These are phyloP conservation scores for Escovopsis sp. DNA, from an alignment of 2,329 filamentous ascomycete genomes.

Conservation along the genomic window DNA sequence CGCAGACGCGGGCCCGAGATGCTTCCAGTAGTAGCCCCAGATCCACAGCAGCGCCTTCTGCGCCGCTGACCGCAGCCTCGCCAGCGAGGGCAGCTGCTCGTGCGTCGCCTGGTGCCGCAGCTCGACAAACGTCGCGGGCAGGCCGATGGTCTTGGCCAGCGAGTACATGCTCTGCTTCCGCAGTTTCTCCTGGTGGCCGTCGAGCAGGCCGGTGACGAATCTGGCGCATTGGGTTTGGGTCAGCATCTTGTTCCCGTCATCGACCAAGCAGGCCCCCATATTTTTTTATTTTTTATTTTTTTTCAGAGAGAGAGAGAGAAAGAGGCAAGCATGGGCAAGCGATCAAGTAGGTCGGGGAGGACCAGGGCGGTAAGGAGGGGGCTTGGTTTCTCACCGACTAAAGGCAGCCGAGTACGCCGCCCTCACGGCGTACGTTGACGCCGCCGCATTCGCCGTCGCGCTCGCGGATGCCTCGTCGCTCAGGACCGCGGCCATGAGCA, in stretches of 20 bases:
- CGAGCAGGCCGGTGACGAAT: slow-evolving; percentile 69
- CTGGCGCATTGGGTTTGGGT: too few species aligned
- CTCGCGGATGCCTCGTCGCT: slow-evolving; percentile 36
- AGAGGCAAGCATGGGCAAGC: background rate
- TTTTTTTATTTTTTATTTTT: too few species aligned
- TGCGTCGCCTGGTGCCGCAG: slow-evolving; percentile 82
- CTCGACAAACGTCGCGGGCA: slow-evolving; percentile 74
- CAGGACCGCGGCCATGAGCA: slow-evolving; percentile 54
- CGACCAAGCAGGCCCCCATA: too few species aligned
- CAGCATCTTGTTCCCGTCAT: too few species aligned
- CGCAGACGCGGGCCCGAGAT: slow-evolving; percentile 21
- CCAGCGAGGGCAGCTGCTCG: slow-evolving; percentile 66
- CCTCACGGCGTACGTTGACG: slow-evolving; percentile 45
- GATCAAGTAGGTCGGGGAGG: too few species aligned
- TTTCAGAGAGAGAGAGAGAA: background rate
- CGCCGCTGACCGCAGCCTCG: slow-evolving; percentile 55
- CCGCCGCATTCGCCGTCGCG: slow-evolving; percentile 15
- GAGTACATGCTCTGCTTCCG: slow-evolving; percentile 60
- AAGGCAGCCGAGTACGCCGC: slow-evolving; percentile 63
- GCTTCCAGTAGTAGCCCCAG: slow-evolving; percentile 76
- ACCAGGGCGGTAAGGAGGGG: too few species aligned
- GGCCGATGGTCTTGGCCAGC: slow-evolving; percentile 50
- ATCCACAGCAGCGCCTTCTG: slow-evolving; percentile 67
- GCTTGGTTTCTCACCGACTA: slow-evolving; percentile 55
- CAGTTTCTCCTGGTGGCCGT: slow-evolving; percentile 54